These are phyloP conservation scores for Vitis amurensis DNA, from an alignment of 164 flowering plant species.

Conservation along the genomic window DNA sequence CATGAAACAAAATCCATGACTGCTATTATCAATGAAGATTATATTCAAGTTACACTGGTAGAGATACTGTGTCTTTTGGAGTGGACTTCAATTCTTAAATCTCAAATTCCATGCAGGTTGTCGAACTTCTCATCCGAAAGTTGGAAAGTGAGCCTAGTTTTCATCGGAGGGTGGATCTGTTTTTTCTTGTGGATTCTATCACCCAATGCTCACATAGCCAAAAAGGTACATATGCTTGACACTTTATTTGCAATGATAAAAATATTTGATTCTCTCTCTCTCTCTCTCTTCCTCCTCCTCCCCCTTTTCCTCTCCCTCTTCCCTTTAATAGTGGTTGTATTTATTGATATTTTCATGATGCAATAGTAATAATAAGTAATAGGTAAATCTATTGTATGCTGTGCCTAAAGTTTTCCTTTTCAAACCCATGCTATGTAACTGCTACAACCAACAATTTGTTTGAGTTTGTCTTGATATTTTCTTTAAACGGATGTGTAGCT, in stretches of 20 bases:
- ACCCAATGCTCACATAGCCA: constrained; percentile 96
- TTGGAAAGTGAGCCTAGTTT: constrained; percentile 81
- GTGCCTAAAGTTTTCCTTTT: too few relatives aligned
- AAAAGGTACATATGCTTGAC: constrained; percentile 55
- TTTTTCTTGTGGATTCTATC: constrained; percentile 96
- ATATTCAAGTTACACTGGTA: too few relatives aligned
- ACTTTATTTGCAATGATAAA: neutral
- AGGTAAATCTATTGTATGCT: too few relatives aligned
- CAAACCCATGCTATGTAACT: neutral
- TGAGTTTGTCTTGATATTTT: too few relatives aligned
- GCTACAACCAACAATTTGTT: neutral
- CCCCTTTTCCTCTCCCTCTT: too few relatives aligned
- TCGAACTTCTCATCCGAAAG: constrained; percentile 88
- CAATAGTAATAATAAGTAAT: too few relatives aligned
- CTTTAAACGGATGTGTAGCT: too few relatives aligned
- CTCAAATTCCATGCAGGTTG: constrained; percentile 59
- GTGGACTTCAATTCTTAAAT: neutral
- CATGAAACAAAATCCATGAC: neutral
- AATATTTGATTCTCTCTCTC: neutral
- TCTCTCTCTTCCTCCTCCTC: neutral
- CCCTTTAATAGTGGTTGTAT: too few relatives aligned
- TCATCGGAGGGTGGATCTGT: constrained; percentile 87
- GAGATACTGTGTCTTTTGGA: too few relatives aligned
- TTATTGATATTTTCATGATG: too few relatives aligned
- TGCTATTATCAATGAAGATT: too few relatives aligned